Percentiles rank a stretch among this genome's conserved stretches.
phyloP scores from a whole-genome alignment of 78 protist species.

The Dictyostelium capitatum region DNA sequence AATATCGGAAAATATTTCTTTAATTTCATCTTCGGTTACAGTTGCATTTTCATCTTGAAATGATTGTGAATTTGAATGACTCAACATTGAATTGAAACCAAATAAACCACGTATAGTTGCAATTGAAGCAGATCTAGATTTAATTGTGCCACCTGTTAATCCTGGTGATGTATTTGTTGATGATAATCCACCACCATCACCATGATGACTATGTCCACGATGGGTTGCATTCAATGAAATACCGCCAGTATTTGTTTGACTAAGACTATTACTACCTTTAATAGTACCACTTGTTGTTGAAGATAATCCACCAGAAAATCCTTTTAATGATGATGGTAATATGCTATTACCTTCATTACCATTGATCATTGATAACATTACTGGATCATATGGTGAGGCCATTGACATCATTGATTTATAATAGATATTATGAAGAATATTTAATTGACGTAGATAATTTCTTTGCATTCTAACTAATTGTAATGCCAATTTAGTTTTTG shows the following conservation, averaged over 20 bases:
- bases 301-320: background rate
- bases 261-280: background rate
- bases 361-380: background rate
- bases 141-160: slow-evolving; percentile 10
- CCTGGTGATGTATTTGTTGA: slow-evolving; percentile 32
- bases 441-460: slow-evolving; percentile 60
- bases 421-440: slow-evolving; percentile 38
- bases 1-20: slow-evolving; percentile 49
- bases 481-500: slow-evolving; percentile 44
- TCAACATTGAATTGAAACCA: slow-evolving; percentile 38
- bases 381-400: slow-evolving; percentile 54
- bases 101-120: slow-evolving; percentile 61
- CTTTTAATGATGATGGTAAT: background rate
- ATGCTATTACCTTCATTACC: background rate
- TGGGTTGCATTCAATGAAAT: background rate
- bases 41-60: slow-evolving; percentile 17
- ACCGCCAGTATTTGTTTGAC: no score
- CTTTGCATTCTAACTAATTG: slow-evolving; percentile 57
- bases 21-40: slow-evolving; percentile 54
- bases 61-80: slow-evolving; percentile 9
- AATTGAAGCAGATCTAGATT: slow-evolving; percentile 23
- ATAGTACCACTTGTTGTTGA: background rate
- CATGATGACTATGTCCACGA: background rate
- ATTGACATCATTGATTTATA: slow-evolving; percentile 47
- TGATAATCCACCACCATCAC: background rate